Base-by-base conservation (phyloP, 306 rosid genomes). In the Ammopiptanthus mongolicus region DNA sequence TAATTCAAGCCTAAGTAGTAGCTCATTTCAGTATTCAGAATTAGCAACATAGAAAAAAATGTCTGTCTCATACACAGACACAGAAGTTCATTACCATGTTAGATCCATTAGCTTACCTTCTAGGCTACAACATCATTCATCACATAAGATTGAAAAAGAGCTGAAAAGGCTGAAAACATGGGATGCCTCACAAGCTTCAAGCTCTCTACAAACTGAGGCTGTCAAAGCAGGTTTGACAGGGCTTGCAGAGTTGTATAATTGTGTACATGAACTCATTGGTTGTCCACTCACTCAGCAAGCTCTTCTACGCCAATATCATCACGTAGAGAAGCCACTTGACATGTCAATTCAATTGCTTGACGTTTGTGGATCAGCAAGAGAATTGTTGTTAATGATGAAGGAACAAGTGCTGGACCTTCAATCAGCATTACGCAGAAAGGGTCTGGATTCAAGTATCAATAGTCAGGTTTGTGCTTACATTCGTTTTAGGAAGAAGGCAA, bases 61-160 rank as follows among this genome's bases (percentile, higher is more conserved):
- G 82, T 39, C 33, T 46, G 0, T 21, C 74, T 56, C 65, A 50
- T 11, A 65, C 64, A 37, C 25, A 13, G 22, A 60, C 31, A 64
- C 29, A 44, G 59, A 80, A 19, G 19, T 58, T 72, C 87, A 65
- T 69, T 84, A 48, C 50, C 92, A 85, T 13, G 62, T 80, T 42
- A 86, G 95, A 82, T 89, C 97, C 25, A 88, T 87, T 74, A 89
- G 93, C 82, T 86, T 89, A 75, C 95, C 97, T 28, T 60, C 85
- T 5, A 87, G 91, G 75, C 55, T 78, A 34, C 75, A 83, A 34
- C 75, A 80, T 19, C 89, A 90, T 34, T 80, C 77, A 36, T 70
- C 82, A 3, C 72, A 83, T 8, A 77, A 76, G 60, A 61, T 82
- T 53, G 86, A 83, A 53, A 69, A 79, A 5, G 72, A 81, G 82